Conservation (phyloP, 1,284 basidiomycete species). For the Naganishia liquefaciens region DNA sequence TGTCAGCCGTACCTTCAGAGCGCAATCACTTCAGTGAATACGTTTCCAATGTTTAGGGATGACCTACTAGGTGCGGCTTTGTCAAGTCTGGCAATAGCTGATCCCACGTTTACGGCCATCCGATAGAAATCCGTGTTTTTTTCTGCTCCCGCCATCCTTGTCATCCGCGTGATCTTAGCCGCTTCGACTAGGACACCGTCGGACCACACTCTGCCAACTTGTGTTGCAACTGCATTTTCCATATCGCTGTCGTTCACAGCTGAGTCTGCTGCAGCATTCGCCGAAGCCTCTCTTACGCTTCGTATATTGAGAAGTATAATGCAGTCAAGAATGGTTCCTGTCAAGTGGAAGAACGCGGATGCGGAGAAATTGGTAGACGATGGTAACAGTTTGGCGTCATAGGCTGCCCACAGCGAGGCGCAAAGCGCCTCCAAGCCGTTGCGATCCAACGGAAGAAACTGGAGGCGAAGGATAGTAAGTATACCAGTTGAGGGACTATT, state of each 20-base stretch:
- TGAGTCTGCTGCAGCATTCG: constrained; percentile 42
- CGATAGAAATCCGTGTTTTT: constrained; percentile 27
- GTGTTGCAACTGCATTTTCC: constrained; percentile 37
- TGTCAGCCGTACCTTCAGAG: neutral
- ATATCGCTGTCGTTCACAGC: constrained; percentile 25
- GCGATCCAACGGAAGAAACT: constrained; percentile 49
- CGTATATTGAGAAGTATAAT: constrained; percentile 60
- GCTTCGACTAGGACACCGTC: constrained; percentile 49
- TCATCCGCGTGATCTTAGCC: constrained; percentile 25
- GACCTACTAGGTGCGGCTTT: constrained; percentile 22
- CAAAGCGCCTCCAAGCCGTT: constrained; percentile 60
- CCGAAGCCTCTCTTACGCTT: constrained; percentile 10
- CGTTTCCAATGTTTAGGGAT: neutral
- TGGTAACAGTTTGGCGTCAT: constrained; percentile 66
- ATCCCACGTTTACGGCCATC: constrained; percentile 18
- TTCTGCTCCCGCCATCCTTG: constrained; percentile 25
- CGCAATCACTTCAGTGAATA: neutral
- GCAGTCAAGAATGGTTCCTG: constrained; percentile 70
- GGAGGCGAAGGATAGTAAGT: neutral
- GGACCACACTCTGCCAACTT: constrained; percentile 33
- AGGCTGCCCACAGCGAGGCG: constrained; percentile 71
- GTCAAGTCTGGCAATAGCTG: constrained; percentile 23
- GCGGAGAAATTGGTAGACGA: constrained; percentile 59
- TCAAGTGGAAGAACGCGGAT: constrained; percentile 59
- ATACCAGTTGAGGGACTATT: neutral